Percentiles rank a stretch among this genome's conserved stretches.
Evolutionary conservation across 73 alveolate genomes (phyloP).

Genomic region (Paramecium primaurelia): DNA sequence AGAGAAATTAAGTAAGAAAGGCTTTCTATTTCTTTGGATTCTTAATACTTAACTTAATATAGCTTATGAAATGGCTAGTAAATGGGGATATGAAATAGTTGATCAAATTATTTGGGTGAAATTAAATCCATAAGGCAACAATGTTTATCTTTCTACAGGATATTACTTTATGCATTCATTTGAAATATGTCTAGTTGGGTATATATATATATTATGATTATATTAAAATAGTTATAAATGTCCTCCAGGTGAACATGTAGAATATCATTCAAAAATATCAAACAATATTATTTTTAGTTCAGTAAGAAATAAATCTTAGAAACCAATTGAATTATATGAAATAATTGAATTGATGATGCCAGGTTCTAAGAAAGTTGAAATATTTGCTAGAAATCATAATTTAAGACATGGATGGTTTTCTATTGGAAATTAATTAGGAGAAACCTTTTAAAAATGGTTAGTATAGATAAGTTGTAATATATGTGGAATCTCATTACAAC

Average conservation of each 20-base stretch:
- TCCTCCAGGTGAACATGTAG: conserved; percentile 76
- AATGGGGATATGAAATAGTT: conserved; percentile 93
- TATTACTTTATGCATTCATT: conserved; percentile 86
- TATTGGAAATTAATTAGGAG: conserved; percentile 86
- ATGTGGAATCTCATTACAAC: conserved; percentile 57
- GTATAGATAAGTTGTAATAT: conserved; percentile 74
- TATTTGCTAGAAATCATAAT: conserved; percentile 89
- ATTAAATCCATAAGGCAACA: conserved; percentile 70
- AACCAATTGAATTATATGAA: conserved; percentile 83
- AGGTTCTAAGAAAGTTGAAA: conserved; percentile 79
- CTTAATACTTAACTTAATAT: conserved; percentile 77
- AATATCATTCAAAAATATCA: conserved; percentile 74
- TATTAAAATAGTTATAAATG: conserved; percentile 79
- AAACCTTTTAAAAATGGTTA: conserved; percentile 78
- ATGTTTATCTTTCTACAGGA: conserved; percentile 84
- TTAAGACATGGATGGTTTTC: conserved; percentile 87
- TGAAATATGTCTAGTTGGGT: conserved; percentile 57
- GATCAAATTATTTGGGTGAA: conserved; percentile 86
- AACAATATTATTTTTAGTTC: conserved; percentile 78
- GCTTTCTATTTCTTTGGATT: conserved; percentile 89
- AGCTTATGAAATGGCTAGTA: conserved; percentile 83
- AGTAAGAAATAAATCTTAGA: conserved; percentile 81
- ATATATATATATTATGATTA: conserved; percentile 5
- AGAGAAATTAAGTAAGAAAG: conserved; percentile 78
- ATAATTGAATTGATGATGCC: conserved; percentile 86